Evolutionary conservation across 306 rosid genomes (phyloP).

Genomic region (Quercus alba): DNA sequence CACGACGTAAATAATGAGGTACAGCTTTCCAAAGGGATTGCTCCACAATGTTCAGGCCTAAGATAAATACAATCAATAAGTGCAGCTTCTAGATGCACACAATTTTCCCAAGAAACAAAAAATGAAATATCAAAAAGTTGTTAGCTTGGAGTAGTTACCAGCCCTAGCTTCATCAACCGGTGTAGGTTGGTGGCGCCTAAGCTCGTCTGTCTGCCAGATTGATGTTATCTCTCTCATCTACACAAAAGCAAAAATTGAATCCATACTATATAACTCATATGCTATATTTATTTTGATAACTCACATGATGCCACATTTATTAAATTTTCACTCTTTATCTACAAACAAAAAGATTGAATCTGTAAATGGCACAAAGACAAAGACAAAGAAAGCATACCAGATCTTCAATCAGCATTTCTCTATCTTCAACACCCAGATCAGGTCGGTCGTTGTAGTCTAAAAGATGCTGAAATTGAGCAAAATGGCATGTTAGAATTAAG

Average conservation of each 20-base stretch:
- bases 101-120: slow-evolving; percentile 5
- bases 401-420: slow-evolving; percentile 87
- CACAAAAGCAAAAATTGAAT: slow-evolving; percentile 29
- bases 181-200: slow-evolving; percentile 86
- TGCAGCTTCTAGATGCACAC: not conserved
- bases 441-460: slow-evolving; percentile 82
- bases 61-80: slow-evolving; percentile 25
- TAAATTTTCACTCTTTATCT: slow-evolving; percentile 77
- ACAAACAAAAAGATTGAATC: slow-evolving; percentile 10
- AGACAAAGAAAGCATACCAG: slow-evolving; percentile 57
- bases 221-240: slow-evolving; percentile 95
- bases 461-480: slow-evolving; percentile 56
- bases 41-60: slow-evolving; percentile 94
- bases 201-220: slow-evolving; percentile 98
- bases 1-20: slow-evolving; percentile 92
- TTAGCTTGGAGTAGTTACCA: slow-evolving; percentile 45
- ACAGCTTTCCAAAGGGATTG: slow-evolving; percentile 97
- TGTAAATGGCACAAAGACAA: slow-evolving; percentile 7
- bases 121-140: slow-evolving; percentile 15
- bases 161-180: slow-evolving; percentile 98
- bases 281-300: slow-evolving; percentile 54
- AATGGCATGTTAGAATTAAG: slow-evolving; percentile 16
- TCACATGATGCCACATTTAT: no score
- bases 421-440: slow-evolving; percentile 76
- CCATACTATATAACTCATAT: slow-evolving; percentile 1